Conservation (phyloP, 1,139 yeast species). For the Sugiyamaella pinicola region DNA sequence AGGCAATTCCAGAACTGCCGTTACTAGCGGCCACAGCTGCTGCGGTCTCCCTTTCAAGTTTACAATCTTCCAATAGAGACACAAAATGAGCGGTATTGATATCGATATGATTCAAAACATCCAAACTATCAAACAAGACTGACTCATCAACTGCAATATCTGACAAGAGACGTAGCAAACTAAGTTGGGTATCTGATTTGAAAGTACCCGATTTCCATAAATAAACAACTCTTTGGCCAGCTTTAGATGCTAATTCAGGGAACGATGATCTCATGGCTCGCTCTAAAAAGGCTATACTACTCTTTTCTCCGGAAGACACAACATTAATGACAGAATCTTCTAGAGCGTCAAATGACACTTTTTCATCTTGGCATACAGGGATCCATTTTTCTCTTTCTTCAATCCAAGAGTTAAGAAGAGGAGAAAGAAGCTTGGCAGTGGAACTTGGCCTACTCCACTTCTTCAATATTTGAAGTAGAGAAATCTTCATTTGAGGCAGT, state of each 20-base stretch:
- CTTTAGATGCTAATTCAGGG: constrained; percentile 54
- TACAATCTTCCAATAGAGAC: constrained; percentile 53
- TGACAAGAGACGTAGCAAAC: constrained; percentile 59
- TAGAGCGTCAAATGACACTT: constrained; percentile 53
- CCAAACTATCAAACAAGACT: constrained; percentile 58
- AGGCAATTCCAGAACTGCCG: constrained; percentile 37
- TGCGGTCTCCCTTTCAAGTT: constrained; percentile 43
- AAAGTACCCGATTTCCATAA: constrained; percentile 53
- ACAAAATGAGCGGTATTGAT: constrained; percentile 53
- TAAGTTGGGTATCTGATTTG: constrained; percentile 59
- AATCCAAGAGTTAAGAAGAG: constrained; percentile 47
- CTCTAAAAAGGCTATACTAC: constrained; percentile 64
- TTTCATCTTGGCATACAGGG: constrained; percentile 50
- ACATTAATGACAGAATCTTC: constrained; percentile 59
- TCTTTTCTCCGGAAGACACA: constrained; percentile 59
- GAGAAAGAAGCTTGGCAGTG: constrained; percentile 31
- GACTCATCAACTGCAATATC: constrained; percentile 54
- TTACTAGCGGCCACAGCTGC: constrained; percentile 44
- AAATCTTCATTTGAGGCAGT: constrained; percentile 50
- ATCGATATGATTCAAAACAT: constrained; percentile 52
- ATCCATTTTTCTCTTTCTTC: constrained; percentile 50
- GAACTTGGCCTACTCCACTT: constrained; percentile 45
- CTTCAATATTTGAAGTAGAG: constrained; percentile 44
- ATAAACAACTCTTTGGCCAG: constrained; percentile 54
- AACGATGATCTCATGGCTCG: constrained; percentile 49